phyloP scores from a whole-genome alignment of 495 filamentous ascomycete genomes.

The Penicillium riverlandense region DNA sequence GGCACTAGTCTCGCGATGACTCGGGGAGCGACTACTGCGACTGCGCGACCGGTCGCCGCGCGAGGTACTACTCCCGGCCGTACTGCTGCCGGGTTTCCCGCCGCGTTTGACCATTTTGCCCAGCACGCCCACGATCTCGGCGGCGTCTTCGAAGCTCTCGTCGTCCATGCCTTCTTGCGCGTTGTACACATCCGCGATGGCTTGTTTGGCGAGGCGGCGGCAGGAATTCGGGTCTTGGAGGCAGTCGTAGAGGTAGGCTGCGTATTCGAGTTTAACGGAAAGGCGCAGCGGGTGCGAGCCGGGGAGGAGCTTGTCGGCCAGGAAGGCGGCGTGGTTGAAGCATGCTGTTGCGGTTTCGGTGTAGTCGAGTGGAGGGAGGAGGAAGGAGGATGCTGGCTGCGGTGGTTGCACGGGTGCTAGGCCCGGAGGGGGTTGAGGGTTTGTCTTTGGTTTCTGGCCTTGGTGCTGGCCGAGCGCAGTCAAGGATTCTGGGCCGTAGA shows the following conservation, averaged over 20 bases:
- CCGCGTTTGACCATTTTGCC: constrained; percentile 75
- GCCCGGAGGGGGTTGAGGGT: constrained; percentile 25
- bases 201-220: constrained; percentile 67
- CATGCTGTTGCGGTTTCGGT: constrained; percentile 70
- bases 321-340: constrained; percentile 70
- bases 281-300: constrained; percentile 87
- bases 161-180: constrained; percentile 88
- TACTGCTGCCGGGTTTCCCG: constrained; percentile 27
- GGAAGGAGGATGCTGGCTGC: constrained; percentile 52
- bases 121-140: constrained; percentile 64
- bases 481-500: constrained; percentile 17
- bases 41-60: constrained; percentile 25
- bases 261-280: constrained; percentile 85
- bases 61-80: constrained; percentile 16
- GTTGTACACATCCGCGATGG: constrained; percentile 86
- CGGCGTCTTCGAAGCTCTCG: constrained; percentile 74
- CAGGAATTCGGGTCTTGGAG: constrained; percentile 71
- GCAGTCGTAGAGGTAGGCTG: constrained; percentile 94
- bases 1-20: constrained; percentile 16
- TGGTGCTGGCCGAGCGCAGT: constrained; percentile 1
- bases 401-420: constrained; percentile 41
- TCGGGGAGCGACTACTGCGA: constrained; percentile 25
- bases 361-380: constrained; percentile 75
- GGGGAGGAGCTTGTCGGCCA: constrained; percentile 68
- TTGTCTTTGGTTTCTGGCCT: constrained; percentile 2